Evolutionary conservation across 2,329 filamentous ascomycete genomes (phyloP).

Genomic region (Scorias spongiosa): DNA sequence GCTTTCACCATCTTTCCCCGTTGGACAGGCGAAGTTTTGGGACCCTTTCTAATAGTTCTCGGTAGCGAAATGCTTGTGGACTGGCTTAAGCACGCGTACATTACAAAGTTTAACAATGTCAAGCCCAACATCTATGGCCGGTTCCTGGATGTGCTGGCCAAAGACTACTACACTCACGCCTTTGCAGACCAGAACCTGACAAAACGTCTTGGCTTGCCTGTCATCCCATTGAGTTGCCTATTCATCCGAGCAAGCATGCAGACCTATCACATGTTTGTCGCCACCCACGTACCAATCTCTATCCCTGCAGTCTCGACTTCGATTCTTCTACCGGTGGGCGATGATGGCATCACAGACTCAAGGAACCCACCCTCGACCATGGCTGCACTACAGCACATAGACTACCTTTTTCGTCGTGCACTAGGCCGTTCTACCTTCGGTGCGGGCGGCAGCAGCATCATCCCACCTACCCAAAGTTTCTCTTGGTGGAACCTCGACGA

Average conservation of each 20-base stretch:
- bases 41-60: conserved; percentile 83
- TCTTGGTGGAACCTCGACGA: conserved; percentile 52
- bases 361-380: conserved; percentile 45
- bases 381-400: conserved; percentile 64
- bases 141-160: conserved; percentile 84
- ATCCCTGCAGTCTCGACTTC: conserved; percentile 52
- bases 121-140: conserved; percentile 78
- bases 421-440: conserved; percentile 60
- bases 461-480: conserved; percentile 11
- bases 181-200: conserved; percentile 85
- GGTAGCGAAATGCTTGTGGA: conserved; percentile 96
- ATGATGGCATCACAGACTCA: conserved; percentile 31
- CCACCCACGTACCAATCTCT: conserved; percentile 66
- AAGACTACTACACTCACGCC: conserved; percentile 95
- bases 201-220: conserved; percentile 73
- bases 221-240: conserved; percentile 83
- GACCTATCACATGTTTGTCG: conserved; percentile 96
- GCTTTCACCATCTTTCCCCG: conserved; percentile 82
- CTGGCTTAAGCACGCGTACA: conserved; percentile 93
- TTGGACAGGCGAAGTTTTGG: conserved; percentile 78
- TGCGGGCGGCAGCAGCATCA: conserved; percentile 21
- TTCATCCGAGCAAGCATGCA: conserved; percentile 91
- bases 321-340: conserved; percentile 38
- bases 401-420: conserved; percentile 60
- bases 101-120: conserved; percentile 96